These are phyloP conservation scores for Melastoma malabathricum DNA, from an alignment of 345 rosid species.

Conservation along the genomic window DNA sequence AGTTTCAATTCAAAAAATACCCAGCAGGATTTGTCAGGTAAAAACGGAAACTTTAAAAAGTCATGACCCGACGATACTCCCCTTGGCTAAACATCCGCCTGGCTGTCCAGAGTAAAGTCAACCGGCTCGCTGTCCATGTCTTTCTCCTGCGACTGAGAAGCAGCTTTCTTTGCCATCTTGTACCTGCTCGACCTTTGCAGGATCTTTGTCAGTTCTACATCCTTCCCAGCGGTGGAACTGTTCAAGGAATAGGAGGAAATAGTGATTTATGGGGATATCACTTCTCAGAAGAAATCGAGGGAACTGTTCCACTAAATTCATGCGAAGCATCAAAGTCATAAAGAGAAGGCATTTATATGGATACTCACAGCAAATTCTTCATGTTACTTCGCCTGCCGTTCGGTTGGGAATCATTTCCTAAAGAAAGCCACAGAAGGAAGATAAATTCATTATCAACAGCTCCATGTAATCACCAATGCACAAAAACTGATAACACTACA, in stretches of 20 bases:
- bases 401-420: conserved; percentile 4
- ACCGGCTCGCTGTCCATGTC: conserved; percentile 28
- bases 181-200: conserved; percentile 40
- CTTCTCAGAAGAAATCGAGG: not conserved
- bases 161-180: conserved; percentile 40
- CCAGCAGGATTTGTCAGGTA: too few relatives aligned
- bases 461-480: not conserved
- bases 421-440: not conserved
- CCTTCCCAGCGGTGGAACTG: conserved; percentile 18
- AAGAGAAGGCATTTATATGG: too few relatives aligned
- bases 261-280: not conserved
- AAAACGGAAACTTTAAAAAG: too few relatives aligned
- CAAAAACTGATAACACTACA: not conserved
- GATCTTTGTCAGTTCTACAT: conserved; percentile 23
- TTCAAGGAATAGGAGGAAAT: not conserved
- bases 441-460: not conserved
- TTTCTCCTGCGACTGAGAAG: conserved; percentile 23
- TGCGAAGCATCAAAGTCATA: not conserved
- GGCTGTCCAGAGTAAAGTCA: conserved; percentile 45
- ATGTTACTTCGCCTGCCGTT: conserved; percentile 2
- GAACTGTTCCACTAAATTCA: not conserved
- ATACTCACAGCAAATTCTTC: conserved; percentile 9
- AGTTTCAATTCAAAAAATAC: too few relatives aligned
- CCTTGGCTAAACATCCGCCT: conserved; percentile 6
- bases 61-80: too few relatives aligned